phyloP scores from a whole-genome alignment of 148 eudicot genomes.

The Rhododendron mucronatum region DNA sequence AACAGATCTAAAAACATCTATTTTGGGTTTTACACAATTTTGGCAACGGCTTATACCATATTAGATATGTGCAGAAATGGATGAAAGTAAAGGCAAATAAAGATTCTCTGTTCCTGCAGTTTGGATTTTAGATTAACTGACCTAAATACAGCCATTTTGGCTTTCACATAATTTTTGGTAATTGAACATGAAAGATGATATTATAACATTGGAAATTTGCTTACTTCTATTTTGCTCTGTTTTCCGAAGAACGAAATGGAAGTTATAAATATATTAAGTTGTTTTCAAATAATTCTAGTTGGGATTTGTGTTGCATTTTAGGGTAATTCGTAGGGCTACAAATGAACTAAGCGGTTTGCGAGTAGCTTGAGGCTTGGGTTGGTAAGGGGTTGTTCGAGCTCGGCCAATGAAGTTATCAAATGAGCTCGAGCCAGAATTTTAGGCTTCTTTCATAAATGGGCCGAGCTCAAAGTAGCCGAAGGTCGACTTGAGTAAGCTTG shows the following conservation, averaged over 20 bases:
- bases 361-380: neutral
- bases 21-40: neutral
- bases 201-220: too few species aligned
- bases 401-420: neutral
- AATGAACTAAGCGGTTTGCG: neutral
- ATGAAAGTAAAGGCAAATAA: neutral
- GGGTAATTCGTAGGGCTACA: neutral
- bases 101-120: neutral
- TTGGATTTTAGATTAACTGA: neutral
- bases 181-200: too few species aligned
- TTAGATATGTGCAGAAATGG: neutral
- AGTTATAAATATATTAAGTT: too few species aligned
- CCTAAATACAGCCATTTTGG: neutral
- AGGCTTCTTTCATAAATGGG: neutral
- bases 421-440: neutral
- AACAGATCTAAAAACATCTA: neutral
- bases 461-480: neutral
- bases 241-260: neutral
- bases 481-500: neutral
- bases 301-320: neutral
- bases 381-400: neutral
- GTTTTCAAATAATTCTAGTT: neutral
- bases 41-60: neutral
- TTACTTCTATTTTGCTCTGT: too few species aligned
- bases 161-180: neutral